Evolutionary conservation across 768 basidiomycete genomes (phyloP).

Genomic region (Pleurotus ostreatus): DNA sequence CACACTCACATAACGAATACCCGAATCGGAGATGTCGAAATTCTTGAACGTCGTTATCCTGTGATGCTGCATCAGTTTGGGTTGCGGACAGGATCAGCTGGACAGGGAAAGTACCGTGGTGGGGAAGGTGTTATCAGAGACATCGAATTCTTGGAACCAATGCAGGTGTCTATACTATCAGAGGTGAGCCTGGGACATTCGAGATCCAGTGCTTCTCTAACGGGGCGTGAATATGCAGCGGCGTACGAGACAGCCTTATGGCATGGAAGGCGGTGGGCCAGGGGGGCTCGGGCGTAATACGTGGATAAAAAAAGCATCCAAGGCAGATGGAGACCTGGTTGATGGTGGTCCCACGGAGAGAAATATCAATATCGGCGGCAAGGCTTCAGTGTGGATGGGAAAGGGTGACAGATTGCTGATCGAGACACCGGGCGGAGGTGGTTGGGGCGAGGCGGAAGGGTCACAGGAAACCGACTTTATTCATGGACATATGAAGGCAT

Average conservation of each 20-base stretch:
- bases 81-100: conserved; percentile 64
- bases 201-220: too few relatives aligned
- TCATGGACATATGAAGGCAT: conserved; percentile 34
- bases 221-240: conserved; percentile 39
- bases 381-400: conserved; percentile 84
- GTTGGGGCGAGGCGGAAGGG: conserved; percentile 58
- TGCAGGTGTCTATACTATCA: conserved; percentile 86
- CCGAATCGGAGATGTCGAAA: conserved; percentile 89
- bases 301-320: conserved; percentile 74
- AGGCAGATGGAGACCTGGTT: conserved; percentile 64
- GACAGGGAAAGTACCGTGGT: conserved; percentile 68
- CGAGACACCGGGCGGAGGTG: conserved; percentile 90
- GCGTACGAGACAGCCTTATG: conserved; percentile 83
- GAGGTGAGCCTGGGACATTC: conserved; percentile 48
- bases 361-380: conserved; percentile 85
- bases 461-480: conserved; percentile 21
- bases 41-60: conserved; percentile 90
- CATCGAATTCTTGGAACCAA: conserved; percentile 73
- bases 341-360: conserved; percentile 36
- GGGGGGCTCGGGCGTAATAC: conserved; percentile 76
- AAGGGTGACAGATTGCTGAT: conserved; percentile 79
- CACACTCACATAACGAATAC: conserved; percentile 95
- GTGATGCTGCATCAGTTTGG: conserved; percentile 86
- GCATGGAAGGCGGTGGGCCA: conserved; percentile 73
- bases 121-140: conserved; percentile 85